Evolutionary conservation across 2,329 filamentous ascomycete species (phyloP).

Genomic region (Phialocephala sp.): DNA sequence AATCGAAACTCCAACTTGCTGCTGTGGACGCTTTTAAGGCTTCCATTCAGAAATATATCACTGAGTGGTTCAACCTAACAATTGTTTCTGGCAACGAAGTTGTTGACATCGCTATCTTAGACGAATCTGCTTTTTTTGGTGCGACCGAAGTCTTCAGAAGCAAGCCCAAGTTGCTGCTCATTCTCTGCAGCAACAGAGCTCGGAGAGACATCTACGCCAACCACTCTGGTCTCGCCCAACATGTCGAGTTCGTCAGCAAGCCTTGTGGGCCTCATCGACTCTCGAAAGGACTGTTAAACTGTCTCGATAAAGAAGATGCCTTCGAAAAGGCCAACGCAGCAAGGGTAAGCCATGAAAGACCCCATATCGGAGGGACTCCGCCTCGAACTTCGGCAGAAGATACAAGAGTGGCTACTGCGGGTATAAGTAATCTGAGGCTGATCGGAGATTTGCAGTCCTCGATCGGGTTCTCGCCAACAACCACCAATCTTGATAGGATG

Average conservation of each 20-base stretch:
- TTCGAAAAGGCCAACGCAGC: slow-evolving; percentile 1
- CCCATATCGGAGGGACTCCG: slow-evolving; percentile 13
- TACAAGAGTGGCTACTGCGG: slow-evolving; percentile 26
- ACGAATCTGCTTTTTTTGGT: slow-evolving; percentile 30
- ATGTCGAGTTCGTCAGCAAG: slow-evolving; percentile 35
- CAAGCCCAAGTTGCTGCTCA: slow-evolving; percentile 25
- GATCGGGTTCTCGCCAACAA: slow-evolving; percentile 34
- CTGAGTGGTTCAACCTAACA: slow-evolving; percentile 32
- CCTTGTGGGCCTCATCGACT: slow-evolving; percentile 37
- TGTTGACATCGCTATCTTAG: slow-evolving; percentile 33
- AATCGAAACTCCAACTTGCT: slow-evolving; percentile 24
- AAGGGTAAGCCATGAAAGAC: slow-evolving; percentile 23
- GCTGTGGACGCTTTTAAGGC: slow-evolving; percentile 29
- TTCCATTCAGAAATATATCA: slow-evolving; percentile 33
- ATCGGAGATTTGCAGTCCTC: slow-evolving; percentile 32
- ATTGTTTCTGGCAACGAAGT: slow-evolving; percentile 15
- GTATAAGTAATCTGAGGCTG: slow-evolving; percentile 26
- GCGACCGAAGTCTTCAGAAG: slow-evolving; percentile 14
- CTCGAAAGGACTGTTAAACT: slow-evolving; percentile 35
- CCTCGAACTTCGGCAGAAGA: slow-evolving; percentile 1
- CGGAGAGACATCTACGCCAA: slow-evolving; percentile 29
- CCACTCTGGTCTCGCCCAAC: slow-evolving; percentile 25
- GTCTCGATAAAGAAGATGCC: slow-evolving; percentile 33
- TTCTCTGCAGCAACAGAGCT: slow-evolving; percentile 32
- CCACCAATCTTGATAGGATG: slow-evolving; percentile 16